Base-by-base conservation (phyloP, 306 rosid genomes). In the Castanea crenata region DNA sequence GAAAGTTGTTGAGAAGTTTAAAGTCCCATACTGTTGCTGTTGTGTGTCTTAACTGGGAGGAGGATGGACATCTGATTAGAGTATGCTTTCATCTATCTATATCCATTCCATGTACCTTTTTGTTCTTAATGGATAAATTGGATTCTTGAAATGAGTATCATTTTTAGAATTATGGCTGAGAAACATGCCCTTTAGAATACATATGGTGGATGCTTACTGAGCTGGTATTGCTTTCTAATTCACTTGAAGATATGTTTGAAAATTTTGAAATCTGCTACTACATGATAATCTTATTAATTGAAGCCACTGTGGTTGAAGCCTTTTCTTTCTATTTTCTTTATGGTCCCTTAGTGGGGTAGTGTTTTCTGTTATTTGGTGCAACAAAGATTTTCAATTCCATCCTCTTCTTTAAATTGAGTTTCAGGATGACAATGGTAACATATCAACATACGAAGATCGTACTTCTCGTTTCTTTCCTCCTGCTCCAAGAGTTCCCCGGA, bases 381-480 rank as follows among this genome's bases (percentile, higher is more conserved):
- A 25, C 69, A 56, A 49, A 16, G 65, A 34, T 57, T 32, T 44
- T 76, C 35, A 64, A 12, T 55, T 61, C 71, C 27, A 41, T 59
- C 6, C 59, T 21, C 54, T 85, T 85, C 58, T 72, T 23, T 35
- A 71, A 84, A 52, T 67, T 73, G 83, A 80, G 70, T 84, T 80
- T 20, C 86, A 94, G 97, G 92, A 90, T 84, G 92, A 80, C 79
- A 74, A 73, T 76, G 87, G 79, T 64, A 85, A 87, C 80, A 25
- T 87, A 63, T 84, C 89, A 29, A 80, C 87, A 85, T 91, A 92
- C 78, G 99, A 94, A 82, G 99, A 94, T 83, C 96, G 99, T 71
- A 94, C 99, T 78, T 78, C 91, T 78, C 93, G 95, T 65, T 91
- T 91, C 90, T 94, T 92, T 76, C 99, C 99, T 75, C 97, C 97